Base-by-base conservation (phyloP, 1,284 basidiomycete genomes). In the Marasmius oreades region DNA sequence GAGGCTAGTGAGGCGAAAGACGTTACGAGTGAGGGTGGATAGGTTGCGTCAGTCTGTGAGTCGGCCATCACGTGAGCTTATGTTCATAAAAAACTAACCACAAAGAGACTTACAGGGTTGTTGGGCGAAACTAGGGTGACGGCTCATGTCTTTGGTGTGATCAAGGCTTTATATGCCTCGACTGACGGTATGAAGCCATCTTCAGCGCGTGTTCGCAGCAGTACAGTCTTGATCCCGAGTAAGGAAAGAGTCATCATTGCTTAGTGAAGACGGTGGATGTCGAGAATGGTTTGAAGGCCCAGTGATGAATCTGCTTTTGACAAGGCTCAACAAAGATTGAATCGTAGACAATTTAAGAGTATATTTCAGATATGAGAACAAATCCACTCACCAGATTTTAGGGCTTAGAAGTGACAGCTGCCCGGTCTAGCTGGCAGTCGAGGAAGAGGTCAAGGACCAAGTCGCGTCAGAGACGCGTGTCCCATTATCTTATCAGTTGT, bases 61-160 rank as follows among this genome's bases (percentile, higher is more conserved):
- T 10, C 5, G 60, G 70, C 1, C 70, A 34, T 23, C 48, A 2
- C 43, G 16, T 18, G 44, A 55, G 44, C 50, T 57, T 47, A 20
- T 61, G 18, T 45, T 26, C 22, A 52, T n/a, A 23, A 26, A 28
- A 33, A 37, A 42, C 14, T 36, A n/a, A 52, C 18, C 12, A n/a
- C 12, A 31, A 51, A 43, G 43, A 23, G 24, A 69, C 81, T 36
- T 62, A 85, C 84, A 0, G 85, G 88, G 62, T 90, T 90, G 60
- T 89, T 90, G 3, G 88, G 88, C 0, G 88, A 82, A 18, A 93
- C 84, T 1, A 94, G 80, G 3, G 86, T 81, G 52, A 93, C 88
- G 0, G 87, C 90, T 59, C 78, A 80, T 0, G 86, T 90, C 47
- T 75, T 81, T 0, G 73, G 56, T 0, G 79, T 85, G 56, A 88